These are phyloP conservation scores for Flaveria sonorensis DNA, from an alignment of 129 eudicot genomes.

Conservation along the genomic window DNA sequence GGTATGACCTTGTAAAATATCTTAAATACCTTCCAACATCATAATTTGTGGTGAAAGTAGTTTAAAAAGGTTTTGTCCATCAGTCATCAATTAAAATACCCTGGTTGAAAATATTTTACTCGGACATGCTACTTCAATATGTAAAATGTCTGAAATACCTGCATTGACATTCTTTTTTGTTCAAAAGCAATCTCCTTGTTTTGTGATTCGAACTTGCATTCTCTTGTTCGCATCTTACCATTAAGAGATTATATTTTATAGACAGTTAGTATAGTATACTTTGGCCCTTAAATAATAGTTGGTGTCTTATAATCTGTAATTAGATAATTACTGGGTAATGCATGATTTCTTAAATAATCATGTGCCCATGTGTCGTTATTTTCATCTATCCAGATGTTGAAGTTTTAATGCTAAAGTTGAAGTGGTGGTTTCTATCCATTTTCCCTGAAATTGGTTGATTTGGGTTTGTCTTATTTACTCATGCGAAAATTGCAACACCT, in stretches of 20 bases:
- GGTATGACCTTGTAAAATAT: constrained; percentile 44
- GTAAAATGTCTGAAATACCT: too few relatives aligned
- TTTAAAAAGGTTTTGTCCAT: background rate
- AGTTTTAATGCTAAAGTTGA: background rate
- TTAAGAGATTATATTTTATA: background rate
- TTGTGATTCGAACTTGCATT: background rate
- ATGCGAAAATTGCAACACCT: background rate
- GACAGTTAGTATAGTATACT: background rate
- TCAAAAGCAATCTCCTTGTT: background rate
- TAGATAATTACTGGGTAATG: background rate
- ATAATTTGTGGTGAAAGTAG: background rate
- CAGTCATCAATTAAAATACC: background rate
- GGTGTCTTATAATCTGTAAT: background rate
- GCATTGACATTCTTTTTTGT: too few relatives aligned
- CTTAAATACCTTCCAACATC: background rate
- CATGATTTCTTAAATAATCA: background rate
- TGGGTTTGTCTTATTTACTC: background rate
- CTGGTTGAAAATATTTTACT: background rate
- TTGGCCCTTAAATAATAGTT: background rate
- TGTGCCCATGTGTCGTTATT: background rate
- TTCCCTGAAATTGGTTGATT: background rate
- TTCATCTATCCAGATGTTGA: background rate
- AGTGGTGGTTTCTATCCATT: too few relatives aligned
- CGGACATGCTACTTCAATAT: too few relatives aligned
- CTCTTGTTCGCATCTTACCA: background rate